Evolutionary conservation across 805 yeast genomes (phyloP).

Genomic region (Yarrowia yakushimensis): DNA sequence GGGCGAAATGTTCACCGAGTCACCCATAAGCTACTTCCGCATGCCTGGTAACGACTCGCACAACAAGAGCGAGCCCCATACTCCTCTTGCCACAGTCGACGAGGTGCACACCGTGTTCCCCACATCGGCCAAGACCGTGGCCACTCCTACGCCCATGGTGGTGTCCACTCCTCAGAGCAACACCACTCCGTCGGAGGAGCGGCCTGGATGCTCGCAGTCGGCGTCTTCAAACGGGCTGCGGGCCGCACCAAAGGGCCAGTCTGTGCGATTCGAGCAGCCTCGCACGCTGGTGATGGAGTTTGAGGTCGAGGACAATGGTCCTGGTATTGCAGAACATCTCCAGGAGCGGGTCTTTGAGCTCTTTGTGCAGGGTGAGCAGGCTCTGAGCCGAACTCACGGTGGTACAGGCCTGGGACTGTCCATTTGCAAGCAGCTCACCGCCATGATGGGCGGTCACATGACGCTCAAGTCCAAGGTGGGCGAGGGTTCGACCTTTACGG

Average conservation of each 20-base stretch:
- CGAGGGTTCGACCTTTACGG: conserved; percentile 77
- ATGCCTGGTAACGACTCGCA: neutral
- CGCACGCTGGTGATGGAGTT: conserved; percentile 50
- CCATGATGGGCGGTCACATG: conserved; percentile 83
- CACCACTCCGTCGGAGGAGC: neutral
- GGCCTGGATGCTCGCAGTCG: neutral
- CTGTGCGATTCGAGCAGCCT: conserved; percentile 40
- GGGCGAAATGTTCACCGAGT: conserved; percentile 15
- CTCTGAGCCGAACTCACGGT: conserved; percentile 52
- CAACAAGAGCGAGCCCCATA: conserved; percentile 5
- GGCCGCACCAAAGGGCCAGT: conserved; percentile 7
- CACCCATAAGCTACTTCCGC: conserved; percentile 4
- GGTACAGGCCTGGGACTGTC: conserved; percentile 93
- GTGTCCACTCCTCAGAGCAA: neutral
- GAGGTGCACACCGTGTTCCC: neutral
- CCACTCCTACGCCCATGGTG: neutral
- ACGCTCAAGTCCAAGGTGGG: conserved; percentile 70
- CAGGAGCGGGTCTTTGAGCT: conserved; percentile 90
- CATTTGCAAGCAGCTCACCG: conserved; percentile 84
- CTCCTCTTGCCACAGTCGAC: conserved; percentile 13
- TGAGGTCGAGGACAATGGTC: conserved; percentile 83
- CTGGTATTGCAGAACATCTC: conserved; percentile 78
- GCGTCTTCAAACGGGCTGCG: neutral
- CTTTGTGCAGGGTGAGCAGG: conserved; percentile 94
- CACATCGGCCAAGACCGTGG: neutral